phyloP scores from a whole-genome alignment of 495 filamentous ascomycete species.

The Penicillium lagena region DNA sequence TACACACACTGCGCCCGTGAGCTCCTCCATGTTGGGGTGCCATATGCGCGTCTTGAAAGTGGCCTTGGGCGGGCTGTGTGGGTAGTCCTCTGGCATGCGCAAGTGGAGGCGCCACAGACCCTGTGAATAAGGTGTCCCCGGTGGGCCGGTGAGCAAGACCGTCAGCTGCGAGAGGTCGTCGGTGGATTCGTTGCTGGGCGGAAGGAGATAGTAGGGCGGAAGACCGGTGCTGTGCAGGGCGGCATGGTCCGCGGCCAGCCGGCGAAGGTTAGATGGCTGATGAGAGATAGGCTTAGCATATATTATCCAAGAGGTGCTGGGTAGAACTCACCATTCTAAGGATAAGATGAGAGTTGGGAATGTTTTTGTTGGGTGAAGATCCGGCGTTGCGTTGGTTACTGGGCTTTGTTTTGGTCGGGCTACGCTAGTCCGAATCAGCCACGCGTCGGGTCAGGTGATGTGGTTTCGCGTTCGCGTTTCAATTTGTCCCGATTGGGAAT shows the following conservation, averaged over 20 bases:
- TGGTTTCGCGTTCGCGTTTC: no score
- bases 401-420: no score
- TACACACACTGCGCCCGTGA: conserved; percentile 60
- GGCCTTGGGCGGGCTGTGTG: conserved; percentile 58
- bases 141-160: conserved; percentile 55
- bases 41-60: conserved; percentile 63
- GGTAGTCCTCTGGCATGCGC: conserved; percentile 59
- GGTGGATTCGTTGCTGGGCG: conserved; percentile 25
- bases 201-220: conserved; percentile 64
- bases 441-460: no score
- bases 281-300: no score
- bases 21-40: conserved; percentile 68
- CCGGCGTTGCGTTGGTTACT: no score
- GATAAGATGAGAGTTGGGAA: no score
- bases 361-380: no score
- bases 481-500: no score
- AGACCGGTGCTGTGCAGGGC: conserved; percentile 49
- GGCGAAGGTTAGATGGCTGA: conserved; percentile 47
- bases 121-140: conserved; percentile 55
- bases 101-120: conserved; percentile 58
- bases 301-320: no score
- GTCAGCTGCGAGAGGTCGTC: conserved; percentile 58
- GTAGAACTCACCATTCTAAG: no score
- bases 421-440: no score
- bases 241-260: conserved; percentile 61